Base-by-base conservation (phyloP, 495 filamentous ascomycete genomes). In the Aspergillus steynii region DNA sequence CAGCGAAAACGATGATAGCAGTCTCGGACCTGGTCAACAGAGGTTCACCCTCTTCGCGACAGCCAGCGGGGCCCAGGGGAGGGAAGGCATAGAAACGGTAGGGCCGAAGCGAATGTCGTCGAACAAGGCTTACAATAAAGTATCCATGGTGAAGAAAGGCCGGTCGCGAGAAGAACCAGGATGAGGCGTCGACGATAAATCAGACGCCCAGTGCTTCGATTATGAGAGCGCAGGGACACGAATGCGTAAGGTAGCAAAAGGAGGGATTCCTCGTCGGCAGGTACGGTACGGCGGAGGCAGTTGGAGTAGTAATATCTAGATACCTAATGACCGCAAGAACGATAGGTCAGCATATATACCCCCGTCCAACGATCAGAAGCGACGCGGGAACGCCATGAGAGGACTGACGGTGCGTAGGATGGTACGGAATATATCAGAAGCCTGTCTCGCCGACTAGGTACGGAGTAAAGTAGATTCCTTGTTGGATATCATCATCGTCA, bases 91-190 rank as follows among this genome's bases (percentile, higher is more conserved):
- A 29, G 25, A 50, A 29, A 20, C 49, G 26, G n/a, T 7, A 27
- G 25, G 28, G n/a, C 28, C 47, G 20, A 29, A 9, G 5, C 0
- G 9, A 50, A 50, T n/a, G 15, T 14, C 56, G 42, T 50, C 32
- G 45, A 53, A 37, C 28, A 48, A 45, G 60, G 55, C 90, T 82
- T 84, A 93, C 90, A 92, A 79, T 71, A 93, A 76, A 20, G 90
- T 94, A 72, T 94, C 90, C 90, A 94, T 93, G 52, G 52, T 67
- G 70, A 56, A 61, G 55, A 53, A 45, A 34, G 53, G 53, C 25
- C 10, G 4, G 31, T 25, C 14, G 10, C 25, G 31, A 15, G 14
- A 55, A 26, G 20, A 31, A 59, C 37, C 12, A 15, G 37, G 37
- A 42, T 8, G 0, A 42, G 14, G 8, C 7, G 9, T 42, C 37